Evolutionary conservation across 306 rosid species (phyloP), one percentile per base, ranked within the genome.

Genomic region (Urtica urens): DNA sequence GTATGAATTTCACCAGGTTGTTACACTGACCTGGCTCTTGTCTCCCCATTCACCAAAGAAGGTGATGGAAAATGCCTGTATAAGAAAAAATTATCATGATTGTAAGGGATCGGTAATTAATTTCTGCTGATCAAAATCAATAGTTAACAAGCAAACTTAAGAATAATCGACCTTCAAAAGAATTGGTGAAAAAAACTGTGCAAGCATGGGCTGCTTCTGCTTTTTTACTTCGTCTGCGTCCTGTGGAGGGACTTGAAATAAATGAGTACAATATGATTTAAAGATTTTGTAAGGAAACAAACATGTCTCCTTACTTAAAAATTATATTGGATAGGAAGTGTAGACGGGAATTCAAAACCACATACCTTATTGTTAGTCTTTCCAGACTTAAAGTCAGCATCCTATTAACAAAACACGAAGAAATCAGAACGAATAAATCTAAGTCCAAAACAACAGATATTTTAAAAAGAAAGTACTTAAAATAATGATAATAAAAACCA

Each of bases 21-120:
- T 54, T 34, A 59, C 28, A 33, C 68, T 76, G 63, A 88, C 96
- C 90, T 88, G 96, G 65, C 96, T 88, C 73, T 74, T 88, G 81
- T 88, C 95, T 55, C 95, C 95, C 96, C 96, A 88, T 76, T 88
- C 96, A 41, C 96, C 96, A n/a, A 88, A 88, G 58, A 88, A 88
- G 0, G 77, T 83, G 68, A 88, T 78, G 33, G 96, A 88, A 76
- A 88, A 88, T 55, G 95, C 96, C 95, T 88, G 75, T 33, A 64
- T 25, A 26, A 57, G 40, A n/a, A n/a, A n/a, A n/a, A n/a, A n/a
- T n/a, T 44, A 56, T 48, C 41, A 53, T 29, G 34, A 49, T 53
- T 50, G 63, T 59, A 23, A 44, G 35, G 43, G 49, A 64, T 51
- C 64, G 51, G 27, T 28, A 26, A 23, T 8, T 31, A 31, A 31